Evolutionary conservation across 192 early-diverging fungal genomes (phyloP), one percentile per base, ranked within the genome.

Genomic region (Backusella australiensis): DNA sequence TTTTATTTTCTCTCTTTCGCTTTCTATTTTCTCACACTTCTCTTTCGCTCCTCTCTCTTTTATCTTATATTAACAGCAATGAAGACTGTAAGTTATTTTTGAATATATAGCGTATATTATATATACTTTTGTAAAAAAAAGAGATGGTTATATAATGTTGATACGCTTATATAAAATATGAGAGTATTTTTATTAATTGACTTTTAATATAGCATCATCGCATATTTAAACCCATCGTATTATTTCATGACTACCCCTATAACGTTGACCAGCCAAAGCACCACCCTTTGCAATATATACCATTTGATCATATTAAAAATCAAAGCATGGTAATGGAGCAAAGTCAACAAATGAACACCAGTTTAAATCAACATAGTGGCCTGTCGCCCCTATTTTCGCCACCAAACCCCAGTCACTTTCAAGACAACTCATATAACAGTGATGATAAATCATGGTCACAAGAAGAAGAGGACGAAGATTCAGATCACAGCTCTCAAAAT

Each of bases 171-270:
- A 26, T 56, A 56, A 56, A 56, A 17, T 3, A 21, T 2, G n/a
- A 7, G n/a, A 21, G 38, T 39, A 39, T 39, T 39, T 39, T 32
- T 4, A 63, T 29, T 53, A 29, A 34, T 72, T 52, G 34, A 39
- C 41, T 52, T 72, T 53, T 39, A 29, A 63, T 63, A 68, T 39
- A 34, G 36, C 38, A 81, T 73, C 71, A 69, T 46, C 80, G 80
- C 19, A 59, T 81, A 9, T 81, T 81, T 56, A 70, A 73, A 21
- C 80, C 80, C 23, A 69, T 81, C 44, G 75, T 81, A 29, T 66
- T 81, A 52, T 81, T 81, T 53, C 80, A 81, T 67, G 75, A 79
- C 32, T 34, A 74, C 29, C 39, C 75, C 6, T 70, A 76, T 69
- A 34, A 11, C 11, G 17, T 29, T 21, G 70, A 71, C 26, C 70